Conservation (phyloP, 345 rosid genomes). For the Litchi chinensis region DNA sequence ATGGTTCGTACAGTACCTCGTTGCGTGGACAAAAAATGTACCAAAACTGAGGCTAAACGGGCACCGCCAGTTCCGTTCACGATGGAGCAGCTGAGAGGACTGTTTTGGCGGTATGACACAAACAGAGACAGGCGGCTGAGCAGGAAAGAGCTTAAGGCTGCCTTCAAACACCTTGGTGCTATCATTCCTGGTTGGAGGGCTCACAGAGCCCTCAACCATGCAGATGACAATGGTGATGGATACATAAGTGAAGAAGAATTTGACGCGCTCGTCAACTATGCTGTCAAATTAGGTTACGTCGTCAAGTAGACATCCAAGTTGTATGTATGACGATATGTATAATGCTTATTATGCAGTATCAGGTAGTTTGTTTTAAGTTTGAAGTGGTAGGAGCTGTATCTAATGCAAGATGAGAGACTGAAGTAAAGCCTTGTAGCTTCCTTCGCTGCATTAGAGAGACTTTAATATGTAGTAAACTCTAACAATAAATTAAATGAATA, state of each 20-base stretch:
- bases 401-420: background rate
- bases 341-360: background rate
- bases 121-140: slow-evolving; percentile 24
- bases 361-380: background rate
- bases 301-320: background rate
- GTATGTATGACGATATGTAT: background rate
- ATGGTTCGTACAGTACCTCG: background rate
- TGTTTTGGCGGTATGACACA: slow-evolving; percentile 6
- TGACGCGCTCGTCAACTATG: slow-evolving; percentile 1
- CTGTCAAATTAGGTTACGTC: background rate
- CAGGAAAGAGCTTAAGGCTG: slow-evolving; percentile 11
- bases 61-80: background rate
- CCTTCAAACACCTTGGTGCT: slow-evolving; percentile 13
- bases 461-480: too few species aligned
- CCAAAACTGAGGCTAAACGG: background rate
- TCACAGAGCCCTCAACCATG: background rate
- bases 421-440: too few species aligned
- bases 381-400: background rate
- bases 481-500: too few species aligned
- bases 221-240: slow-evolving; percentile 17
- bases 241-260: slow-evolving; percentile 3
- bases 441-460: too few species aligned
- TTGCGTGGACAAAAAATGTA: background rate
- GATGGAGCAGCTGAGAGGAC: background rate
- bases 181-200: background rate